phyloP scores from a whole-genome alignment of 805 yeast genomes.

The Candida argentea region DNA sequence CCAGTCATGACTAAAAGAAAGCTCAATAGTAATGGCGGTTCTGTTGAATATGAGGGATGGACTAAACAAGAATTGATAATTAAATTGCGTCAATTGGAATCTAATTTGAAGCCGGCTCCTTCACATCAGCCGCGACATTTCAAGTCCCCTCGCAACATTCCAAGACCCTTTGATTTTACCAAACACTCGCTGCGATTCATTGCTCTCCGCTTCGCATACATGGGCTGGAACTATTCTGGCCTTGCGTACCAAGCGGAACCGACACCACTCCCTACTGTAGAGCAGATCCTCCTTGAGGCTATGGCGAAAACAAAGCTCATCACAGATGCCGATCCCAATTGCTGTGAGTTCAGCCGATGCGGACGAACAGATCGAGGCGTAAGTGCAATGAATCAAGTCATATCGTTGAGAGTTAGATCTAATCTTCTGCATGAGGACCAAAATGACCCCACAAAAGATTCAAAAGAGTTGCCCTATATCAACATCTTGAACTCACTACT shows the following conservation, averaged over 20 bases:
- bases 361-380: constrained; percentile 97
- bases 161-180: constrained; percentile 52
- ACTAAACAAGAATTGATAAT: constrained; percentile 52
- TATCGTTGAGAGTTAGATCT: constrained; percentile 70
- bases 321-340: constrained; percentile 45
- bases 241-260: constrained; percentile 70
- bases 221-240: constrained; percentile 94
- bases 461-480: constrained; percentile 65
- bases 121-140: constrained; percentile 1
- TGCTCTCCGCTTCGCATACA: constrained; percentile 75
- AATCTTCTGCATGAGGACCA: constrained; percentile 56
- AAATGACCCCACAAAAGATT: constrained; percentile 42
- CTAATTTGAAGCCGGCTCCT: background rate
- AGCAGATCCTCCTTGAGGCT: constrained; percentile 64
- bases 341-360: constrained; percentile 75
- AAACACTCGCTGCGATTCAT: constrained; percentile 56
- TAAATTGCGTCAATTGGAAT: constrained; percentile 48
- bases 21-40: too few species aligned
- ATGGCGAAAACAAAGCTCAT: constrained; percentile 58
- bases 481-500: constrained; percentile 63
- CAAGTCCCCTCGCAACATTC: constrained; percentile 11
- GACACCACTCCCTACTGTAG: constrained; percentile 81
- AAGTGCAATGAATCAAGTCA: constrained; percentile 92
- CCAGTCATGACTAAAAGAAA: too few species aligned
- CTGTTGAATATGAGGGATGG: too few species aligned